These are phyloP conservation scores for Gymnopilus junonius DNA, from an alignment of 768 basidiomycete species.

Conservation along the genomic window DNA sequence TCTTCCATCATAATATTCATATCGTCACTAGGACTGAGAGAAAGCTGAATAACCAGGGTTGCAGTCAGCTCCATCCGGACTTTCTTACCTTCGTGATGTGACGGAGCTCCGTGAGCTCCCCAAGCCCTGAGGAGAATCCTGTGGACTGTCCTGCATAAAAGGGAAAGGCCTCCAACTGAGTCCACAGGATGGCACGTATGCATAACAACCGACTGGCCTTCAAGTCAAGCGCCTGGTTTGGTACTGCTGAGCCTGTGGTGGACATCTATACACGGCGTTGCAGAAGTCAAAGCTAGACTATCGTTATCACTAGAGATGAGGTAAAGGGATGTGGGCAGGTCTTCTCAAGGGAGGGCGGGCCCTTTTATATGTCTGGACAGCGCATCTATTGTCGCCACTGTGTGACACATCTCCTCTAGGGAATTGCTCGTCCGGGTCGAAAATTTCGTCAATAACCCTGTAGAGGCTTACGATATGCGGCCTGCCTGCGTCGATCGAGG, in stretches of 20 bases:
- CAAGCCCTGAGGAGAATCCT: background rate
- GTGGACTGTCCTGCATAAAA: background rate
- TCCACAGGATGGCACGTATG: background rate
- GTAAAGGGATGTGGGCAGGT: background rate
- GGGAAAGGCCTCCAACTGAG: background rate
- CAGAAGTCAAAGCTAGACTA: background rate
- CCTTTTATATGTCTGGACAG: constrained; percentile 1
- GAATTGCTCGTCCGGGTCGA: background rate
- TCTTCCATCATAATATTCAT: background rate
- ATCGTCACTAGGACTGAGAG: background rate
- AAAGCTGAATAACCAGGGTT: constrained; percentile 1
- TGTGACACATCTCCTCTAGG: background rate
- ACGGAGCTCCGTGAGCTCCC: background rate
- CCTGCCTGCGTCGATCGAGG: background rate
- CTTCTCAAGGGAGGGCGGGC: background rate
- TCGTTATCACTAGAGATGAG: background rate
- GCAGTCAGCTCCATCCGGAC: background rate
- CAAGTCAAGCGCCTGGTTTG: background rate
- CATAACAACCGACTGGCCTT: background rate
- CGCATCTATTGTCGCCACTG: background rate
- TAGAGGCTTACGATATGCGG: background rate
- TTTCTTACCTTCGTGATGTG: background rate
- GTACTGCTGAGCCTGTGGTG: background rate
- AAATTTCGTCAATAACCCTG: constrained; percentile 1
- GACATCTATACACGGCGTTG: background rate